Percentiles rank a stretch among this genome's conserved stretches.
These are phyloP conservation scores for Phyllosticta citrichinensis DNA, from an alignment of 2,329 filamentous ascomycete species.

Conservation along the genomic window DNA sequence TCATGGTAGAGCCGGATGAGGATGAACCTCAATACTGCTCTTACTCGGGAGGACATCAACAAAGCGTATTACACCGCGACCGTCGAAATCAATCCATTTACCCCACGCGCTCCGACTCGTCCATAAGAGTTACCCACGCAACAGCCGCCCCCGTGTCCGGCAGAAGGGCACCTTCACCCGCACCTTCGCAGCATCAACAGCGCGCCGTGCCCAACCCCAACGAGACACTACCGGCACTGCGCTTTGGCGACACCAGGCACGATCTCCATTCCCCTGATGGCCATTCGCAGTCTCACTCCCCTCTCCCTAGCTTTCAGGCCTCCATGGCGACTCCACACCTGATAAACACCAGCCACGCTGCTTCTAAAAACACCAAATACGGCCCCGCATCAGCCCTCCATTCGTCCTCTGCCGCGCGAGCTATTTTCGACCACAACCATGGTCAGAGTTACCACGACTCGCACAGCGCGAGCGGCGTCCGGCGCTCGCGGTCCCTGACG, in stretches of 20 bases:
- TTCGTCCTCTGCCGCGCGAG: background rate
- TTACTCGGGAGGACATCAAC: background rate
- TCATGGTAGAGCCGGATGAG: conserved; percentile 56
- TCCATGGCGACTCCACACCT: background rate
- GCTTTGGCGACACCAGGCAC: background rate
- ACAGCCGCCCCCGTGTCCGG: background rate
- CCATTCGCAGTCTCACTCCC: background rate
- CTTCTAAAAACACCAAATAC: background rate
- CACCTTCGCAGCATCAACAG: background rate
- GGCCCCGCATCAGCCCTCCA: background rate
- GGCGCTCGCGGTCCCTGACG: background rate
- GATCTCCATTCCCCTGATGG: background rate
- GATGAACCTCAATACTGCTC: background rate
- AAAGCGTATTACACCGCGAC: background rate
- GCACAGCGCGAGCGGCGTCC: background rate
- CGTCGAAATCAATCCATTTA: background rate
- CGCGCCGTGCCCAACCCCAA: background rate
- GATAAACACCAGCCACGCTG: background rate
- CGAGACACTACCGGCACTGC: background rate
- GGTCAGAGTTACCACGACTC: background rate
- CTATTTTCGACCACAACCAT: background rate
- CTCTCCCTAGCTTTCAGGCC: background rate
- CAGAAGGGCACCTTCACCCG: background rate
- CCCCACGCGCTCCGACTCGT: background rate
- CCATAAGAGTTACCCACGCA: background rate